Conservation (phyloP, 257 asterid species). For the Solanum commersonii region DNA sequence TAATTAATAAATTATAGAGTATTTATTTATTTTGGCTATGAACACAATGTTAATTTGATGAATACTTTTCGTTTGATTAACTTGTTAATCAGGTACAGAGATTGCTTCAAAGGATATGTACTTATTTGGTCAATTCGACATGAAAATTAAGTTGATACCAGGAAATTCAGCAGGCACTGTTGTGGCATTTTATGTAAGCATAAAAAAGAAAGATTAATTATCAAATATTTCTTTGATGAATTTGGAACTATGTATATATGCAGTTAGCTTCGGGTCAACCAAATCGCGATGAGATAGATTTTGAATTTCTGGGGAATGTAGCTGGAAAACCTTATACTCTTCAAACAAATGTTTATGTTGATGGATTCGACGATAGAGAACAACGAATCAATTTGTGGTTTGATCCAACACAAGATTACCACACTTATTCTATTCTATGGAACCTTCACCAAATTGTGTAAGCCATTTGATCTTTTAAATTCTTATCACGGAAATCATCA, state of each 20-base stretch:
- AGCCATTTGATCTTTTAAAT: slow-evolving; percentile 1
- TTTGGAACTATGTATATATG: slow-evolving; percentile 9
- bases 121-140: slow-evolving; percentile 78
- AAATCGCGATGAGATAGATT: slow-evolving; percentile 78
- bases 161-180: slow-evolving; percentile 92
- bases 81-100: slow-evolving; percentile 43
- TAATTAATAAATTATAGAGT: neutral
- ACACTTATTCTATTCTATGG: slow-evolving; percentile 79
- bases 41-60: neutral
- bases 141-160: slow-evolving; percentile 66
- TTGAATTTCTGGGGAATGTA: slow-evolving; percentile 79
- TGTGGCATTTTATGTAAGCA: slow-evolving; percentile 69
- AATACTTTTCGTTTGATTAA: neutral
- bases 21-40: neutral
- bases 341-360: slow-evolving; percentile 70
- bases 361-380: slow-evolving; percentile 72
- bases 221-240: neutral
- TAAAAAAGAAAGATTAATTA: neutral
- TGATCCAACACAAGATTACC: slow-evolving; percentile 85
- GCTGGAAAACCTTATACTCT: slow-evolving; percentile 49
- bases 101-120: slow-evolving; percentile 67
- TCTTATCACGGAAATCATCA: neutral
- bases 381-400: slow-evolving; percentile 75
- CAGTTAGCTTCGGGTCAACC: slow-evolving; percentile 60
- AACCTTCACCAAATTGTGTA: slow-evolving; percentile 85